Evolutionary conservation across 192 early-diverging fungal species (phyloP).

Genomic region (Coemansia sp.): DNA sequence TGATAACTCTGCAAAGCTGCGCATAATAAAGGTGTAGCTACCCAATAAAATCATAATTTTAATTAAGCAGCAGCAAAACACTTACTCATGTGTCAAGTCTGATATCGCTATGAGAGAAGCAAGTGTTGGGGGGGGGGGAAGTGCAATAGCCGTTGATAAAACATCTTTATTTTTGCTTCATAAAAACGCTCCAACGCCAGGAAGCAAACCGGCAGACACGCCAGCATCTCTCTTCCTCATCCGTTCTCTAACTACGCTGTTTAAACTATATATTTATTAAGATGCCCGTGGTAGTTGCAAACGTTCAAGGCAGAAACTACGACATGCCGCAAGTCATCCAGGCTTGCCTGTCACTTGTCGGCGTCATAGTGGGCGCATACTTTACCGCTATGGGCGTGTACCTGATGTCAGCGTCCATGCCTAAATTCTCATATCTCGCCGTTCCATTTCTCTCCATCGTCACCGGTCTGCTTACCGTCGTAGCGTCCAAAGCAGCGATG

Average conservation of each 20-base stretch:
- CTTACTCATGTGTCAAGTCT: background rate
- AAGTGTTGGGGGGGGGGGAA: background rate
- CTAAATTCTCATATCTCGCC: conserved; percentile 9
- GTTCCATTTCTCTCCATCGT: background rate
- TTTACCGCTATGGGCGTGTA: conserved; percentile 13
- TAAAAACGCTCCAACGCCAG: background rate
- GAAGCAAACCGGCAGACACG: background rate
- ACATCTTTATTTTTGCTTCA: background rate
- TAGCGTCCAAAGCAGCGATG: conserved; percentile 11
- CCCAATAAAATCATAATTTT: too few relatives aligned
- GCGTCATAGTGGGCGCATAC: conserved; percentile 14
- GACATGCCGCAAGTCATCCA: background rate
- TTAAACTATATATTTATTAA: background rate
- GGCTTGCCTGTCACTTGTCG: background rate
- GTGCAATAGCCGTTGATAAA: background rate
- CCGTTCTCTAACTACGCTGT: background rate
- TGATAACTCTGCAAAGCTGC: background rate
- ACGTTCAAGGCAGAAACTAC: background rate
- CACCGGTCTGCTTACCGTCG: conserved; percentile 7
- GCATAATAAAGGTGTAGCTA: background rate
- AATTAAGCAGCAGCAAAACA: too few relatives aligned
- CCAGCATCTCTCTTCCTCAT: background rate
- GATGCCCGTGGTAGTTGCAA: background rate
- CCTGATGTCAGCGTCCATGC: background rate
- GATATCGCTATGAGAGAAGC: background rate